Evolutionary conservation across 169 alveolate genomes (phyloP), one percentile per base, ranked within the genome.

Genomic region (Amoebophrya sp.): DNA sequence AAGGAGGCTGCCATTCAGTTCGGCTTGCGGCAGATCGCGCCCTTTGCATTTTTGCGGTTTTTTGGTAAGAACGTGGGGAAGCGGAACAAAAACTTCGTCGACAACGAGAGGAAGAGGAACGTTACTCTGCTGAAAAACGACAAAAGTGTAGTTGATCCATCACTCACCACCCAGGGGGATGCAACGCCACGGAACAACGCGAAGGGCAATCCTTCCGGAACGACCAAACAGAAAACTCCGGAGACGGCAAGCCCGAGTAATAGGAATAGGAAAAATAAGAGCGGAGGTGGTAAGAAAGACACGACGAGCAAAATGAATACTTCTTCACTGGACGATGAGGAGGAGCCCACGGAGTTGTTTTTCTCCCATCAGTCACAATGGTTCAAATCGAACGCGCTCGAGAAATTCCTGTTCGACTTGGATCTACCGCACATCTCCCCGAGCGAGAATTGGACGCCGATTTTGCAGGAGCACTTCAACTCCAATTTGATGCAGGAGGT

Each of bases 21-120:
- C 35, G 83, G 83, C 35, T 25, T 66, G 83, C 83, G 83, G 39
- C 83, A 66, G 83, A n/a, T 66, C 83, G 83, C 83, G 83, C 83
- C 83, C 32, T 66, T 66, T 25, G 83, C 83, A 66, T 66, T 66
- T 66, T 66, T 66, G 35, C 83, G 83, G 39, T 66, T 66, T 25
- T 66, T 66, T 66, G 83, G 83, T 25, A 66, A 66, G 35, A 66
- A 66, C 32, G 18, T 66, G 83, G n/a, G n/a, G n/a, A 2, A 66
- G 35, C 83, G 83, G 35, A 66, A 66, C 83, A n/a, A 3, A 7
- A 66, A 7, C 32, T 66, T 66, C 83, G 83, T 66, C 2, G 83
- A 66, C 35, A 25, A 66, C 35, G 83, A 2, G 66, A 18, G 29
- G 18, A 47, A 47, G 18, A n/a, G n/a, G n/a, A n/a, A n/a, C n/a